These are phyloP conservation scores for Cyberlindnera nakhonratchasimensis DNA, from an alignment of 805 yeast genomes.

Conservation along the genomic window DNA sequence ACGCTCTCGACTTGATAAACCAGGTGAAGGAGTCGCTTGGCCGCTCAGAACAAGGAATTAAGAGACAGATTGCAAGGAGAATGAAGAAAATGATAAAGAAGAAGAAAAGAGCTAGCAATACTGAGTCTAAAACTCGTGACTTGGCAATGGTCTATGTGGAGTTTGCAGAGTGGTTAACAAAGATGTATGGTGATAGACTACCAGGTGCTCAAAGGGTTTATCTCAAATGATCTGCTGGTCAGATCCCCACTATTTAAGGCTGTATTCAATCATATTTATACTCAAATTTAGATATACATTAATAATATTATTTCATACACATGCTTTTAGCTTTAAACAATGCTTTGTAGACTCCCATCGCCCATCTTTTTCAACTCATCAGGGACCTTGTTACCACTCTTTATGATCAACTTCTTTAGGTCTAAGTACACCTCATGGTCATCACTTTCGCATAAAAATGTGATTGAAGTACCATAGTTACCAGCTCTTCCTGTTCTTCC, in stretches of 20 bases:
- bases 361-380: slow-evolving; percentile 19
- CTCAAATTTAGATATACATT: no score
- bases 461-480: slow-evolving; percentile 66
- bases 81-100: neutral
- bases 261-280: no score
- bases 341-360: slow-evolving; percentile 8
- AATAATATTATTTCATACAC: no score
- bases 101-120: neutral
- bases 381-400: slow-evolving; percentile 24
- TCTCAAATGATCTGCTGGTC: no score
- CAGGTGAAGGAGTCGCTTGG: neutral
- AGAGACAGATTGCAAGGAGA: neutral
- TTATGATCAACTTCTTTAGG: slow-evolving; percentile 21
- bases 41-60: no score
- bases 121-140: neutral
- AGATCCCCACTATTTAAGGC: no score
- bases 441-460: slow-evolving; percentile 72
- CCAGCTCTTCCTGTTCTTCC: slow-evolving; percentile 99
- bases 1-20: neutral
- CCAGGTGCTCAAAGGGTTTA: no score
- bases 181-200: neutral
- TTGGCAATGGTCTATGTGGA: neutral
- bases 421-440: slow-evolving; percentile 41
- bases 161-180: neutral
- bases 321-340: slow-evolving; percentile 4